Evolutionary conservation across 2,329 filamentous ascomycete species (phyloP).

Genomic region (Ophiostoma populinum): DNA sequence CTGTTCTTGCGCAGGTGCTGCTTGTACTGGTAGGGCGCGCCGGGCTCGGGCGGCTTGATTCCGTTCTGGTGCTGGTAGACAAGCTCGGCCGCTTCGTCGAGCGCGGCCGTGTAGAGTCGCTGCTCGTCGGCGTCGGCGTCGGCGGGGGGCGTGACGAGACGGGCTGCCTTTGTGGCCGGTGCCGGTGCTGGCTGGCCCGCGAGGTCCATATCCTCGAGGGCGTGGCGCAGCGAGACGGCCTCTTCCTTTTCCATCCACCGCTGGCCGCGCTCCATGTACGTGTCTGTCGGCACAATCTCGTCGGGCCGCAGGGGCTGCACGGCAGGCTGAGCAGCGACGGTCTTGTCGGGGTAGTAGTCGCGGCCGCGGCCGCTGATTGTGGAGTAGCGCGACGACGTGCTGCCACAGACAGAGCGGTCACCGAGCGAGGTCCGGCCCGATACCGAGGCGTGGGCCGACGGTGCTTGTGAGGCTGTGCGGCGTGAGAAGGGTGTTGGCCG

Average conservation of each 20-base stretch:
- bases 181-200: conserved; percentile 12
- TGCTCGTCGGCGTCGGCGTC: conserved; percentile 40
- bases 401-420: conserved; percentile 27
- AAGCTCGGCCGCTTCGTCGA: conserved; percentile 61
- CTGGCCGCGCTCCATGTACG: conserved; percentile 56
- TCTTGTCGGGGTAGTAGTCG: conserved; percentile 33
- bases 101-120: conserved; percentile 50
- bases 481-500: too few relatives aligned
- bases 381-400: conserved; percentile 33
- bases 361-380: conserved; percentile 25
- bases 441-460: conserved; percentile 1
- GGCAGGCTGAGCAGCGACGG: conserved; percentile 9
- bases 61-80: conserved; percentile 61
- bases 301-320: conserved; percentile 32
- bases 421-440: conserved; percentile 7
- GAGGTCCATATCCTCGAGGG: conserved; percentile 57
- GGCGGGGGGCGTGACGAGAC: conserved; percentile 17
- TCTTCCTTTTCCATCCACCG: conserved; percentile 73
- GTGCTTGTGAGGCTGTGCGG: conserved; percentile 9
- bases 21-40: conserved; percentile 49
- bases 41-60: conserved; percentile 34
- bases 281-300: conserved; percentile 45
- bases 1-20: conserved; percentile 53
- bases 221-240: conserved; percentile 48
- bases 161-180: conserved; percentile 8